phyloP scores from a whole-genome alignment of 331 rosid species.

The Saraca asoca region DNA sequence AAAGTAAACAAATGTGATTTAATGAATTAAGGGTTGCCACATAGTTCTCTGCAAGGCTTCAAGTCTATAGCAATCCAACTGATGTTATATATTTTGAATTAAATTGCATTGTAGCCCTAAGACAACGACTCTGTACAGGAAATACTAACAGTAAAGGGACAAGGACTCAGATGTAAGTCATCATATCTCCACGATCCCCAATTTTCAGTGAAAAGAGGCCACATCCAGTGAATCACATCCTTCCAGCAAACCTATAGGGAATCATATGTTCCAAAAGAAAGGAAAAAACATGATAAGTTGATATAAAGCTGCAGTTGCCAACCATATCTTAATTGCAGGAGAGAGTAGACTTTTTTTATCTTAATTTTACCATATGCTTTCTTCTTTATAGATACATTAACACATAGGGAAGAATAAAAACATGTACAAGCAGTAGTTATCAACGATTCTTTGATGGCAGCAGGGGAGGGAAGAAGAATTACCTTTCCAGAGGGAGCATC shows the following conservation, averaged over 20 bases:
- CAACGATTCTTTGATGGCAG: too few relatives aligned
- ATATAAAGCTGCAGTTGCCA: constrained; percentile 24
- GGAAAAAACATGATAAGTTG: constrained; percentile 1
- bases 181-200: constrained; percentile 86
- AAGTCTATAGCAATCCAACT: constrained; percentile 23
- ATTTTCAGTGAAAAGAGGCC: constrained; percentile 81
- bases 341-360: background rate
- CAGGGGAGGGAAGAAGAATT: constrained; percentile 19
- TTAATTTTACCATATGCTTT: constrained; percentile 2
- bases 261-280: constrained; percentile 6
- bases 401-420: constrained; percentile 4
- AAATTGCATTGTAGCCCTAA: too few relatives aligned
- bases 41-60: constrained; percentile 4
- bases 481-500: constrained; percentile 71
- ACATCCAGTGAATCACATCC: constrained; percentile 90
- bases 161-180: constrained; percentile 61
- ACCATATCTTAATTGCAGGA: background rate
- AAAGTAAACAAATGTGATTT: constrained; percentile 15
- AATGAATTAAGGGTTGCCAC: constrained; percentile 15
- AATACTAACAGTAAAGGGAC: constrained; percentile 73
- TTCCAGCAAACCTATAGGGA: constrained; percentile 66
- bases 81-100: background rate
- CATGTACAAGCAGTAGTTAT: background rate
- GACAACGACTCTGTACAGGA: background rate
- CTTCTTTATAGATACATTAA: background rate